Evolutionary conservation across 441 rosid genomes (phyloP).

Genomic region (Corymbia citriodora): DNA sequence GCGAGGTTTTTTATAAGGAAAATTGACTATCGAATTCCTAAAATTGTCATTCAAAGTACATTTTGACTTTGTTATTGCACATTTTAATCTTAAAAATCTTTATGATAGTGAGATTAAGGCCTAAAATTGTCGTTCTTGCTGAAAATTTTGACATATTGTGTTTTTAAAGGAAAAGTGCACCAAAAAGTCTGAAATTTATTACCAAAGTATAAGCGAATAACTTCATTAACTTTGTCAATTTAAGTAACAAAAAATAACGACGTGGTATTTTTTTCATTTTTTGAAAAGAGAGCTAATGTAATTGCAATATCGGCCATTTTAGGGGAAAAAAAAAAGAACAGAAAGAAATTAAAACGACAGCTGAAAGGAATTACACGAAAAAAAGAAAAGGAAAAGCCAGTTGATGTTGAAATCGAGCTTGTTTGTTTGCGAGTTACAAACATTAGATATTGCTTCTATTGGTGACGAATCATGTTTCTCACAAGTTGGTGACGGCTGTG

Average conservation of each 20-base stretch:
- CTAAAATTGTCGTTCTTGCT: background rate
- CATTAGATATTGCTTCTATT: background rate
- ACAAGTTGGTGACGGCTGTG: background rate
- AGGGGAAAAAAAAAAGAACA: background rate
- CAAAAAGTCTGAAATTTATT: too few species aligned
- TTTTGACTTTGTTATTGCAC: background rate
- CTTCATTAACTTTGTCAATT: background rate
- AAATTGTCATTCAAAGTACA: background rate
- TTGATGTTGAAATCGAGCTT: background rate
- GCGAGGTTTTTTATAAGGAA: background rate
- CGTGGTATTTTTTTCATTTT: background rate
- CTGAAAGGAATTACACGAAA: background rate
- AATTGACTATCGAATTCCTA: background rate
- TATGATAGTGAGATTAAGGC: too few species aligned
- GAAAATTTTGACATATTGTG: too few species aligned
- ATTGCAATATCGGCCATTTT: background rate
- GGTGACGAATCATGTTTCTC: background rate
- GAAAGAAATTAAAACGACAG: background rate
- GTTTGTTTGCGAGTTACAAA: background rate
- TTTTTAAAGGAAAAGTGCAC: background rate
- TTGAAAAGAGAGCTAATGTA: background rate
- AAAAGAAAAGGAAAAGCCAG: background rate
- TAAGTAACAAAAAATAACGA: background rate
- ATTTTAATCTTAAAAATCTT: background rate
- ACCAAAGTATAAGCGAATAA: too few species aligned